Evolutionary conservation across 345 rosid genomes (phyloP).

Genomic region (Sonneratia caseolaris): DNA sequence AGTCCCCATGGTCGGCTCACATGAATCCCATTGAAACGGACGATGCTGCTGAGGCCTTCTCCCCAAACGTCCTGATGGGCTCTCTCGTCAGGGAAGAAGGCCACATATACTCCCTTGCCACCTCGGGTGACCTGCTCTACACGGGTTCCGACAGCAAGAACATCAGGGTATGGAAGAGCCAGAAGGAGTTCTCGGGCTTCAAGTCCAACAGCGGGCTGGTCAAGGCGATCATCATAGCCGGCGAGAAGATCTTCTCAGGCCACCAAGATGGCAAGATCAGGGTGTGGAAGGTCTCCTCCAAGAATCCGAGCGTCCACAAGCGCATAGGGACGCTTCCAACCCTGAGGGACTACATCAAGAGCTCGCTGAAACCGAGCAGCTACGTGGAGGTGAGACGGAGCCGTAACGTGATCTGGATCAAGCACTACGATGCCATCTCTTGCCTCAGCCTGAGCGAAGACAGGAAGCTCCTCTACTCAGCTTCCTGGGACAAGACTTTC

Average conservation of each 20-base stretch:
- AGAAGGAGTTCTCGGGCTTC: slow-evolving; percentile 61
- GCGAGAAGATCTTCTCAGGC: slow-evolving; percentile 60
- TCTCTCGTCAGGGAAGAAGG: slow-evolving; percentile 85
- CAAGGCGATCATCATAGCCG: slow-evolving; percentile 60
- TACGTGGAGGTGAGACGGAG: slow-evolving; percentile 42
- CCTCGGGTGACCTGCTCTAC: slow-evolving; percentile 54
- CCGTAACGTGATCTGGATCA: slow-evolving; percentile 37
- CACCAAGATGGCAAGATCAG: slow-evolving; percentile 94
- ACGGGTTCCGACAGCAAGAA: slow-evolving; percentile 90
- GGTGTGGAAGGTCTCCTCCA: slow-evolving; percentile 57
- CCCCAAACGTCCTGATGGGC: slow-evolving; percentile 49
- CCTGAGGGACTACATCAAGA: slow-evolving; percentile 43
- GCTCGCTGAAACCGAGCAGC: slow-evolving; percentile 47
- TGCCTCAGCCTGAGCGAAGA: slow-evolving; percentile 70
- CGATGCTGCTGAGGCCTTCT: slow-evolving; percentile 2
- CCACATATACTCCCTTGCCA: slow-evolving; percentile 75
- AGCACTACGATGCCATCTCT: slow-evolving; percentile 73
- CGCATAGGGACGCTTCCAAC: slow-evolving; percentile 67
- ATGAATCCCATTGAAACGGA: slow-evolving; percentile 13
- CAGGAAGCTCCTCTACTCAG: slow-evolving; percentile 44
- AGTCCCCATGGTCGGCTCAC: slow-evolving; percentile 58
- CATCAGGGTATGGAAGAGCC: slow-evolving; percentile 82
- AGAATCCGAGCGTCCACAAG: slow-evolving; percentile 32
- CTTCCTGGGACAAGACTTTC: slow-evolving; percentile 86
- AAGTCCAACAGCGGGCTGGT: slow-evolving; percentile 80